Evolutionary conservation across 139 green algal genomes (phyloP), one percentile per base, ranked within the genome.

Genomic region (Axilococcus clingmanii): DNA sequence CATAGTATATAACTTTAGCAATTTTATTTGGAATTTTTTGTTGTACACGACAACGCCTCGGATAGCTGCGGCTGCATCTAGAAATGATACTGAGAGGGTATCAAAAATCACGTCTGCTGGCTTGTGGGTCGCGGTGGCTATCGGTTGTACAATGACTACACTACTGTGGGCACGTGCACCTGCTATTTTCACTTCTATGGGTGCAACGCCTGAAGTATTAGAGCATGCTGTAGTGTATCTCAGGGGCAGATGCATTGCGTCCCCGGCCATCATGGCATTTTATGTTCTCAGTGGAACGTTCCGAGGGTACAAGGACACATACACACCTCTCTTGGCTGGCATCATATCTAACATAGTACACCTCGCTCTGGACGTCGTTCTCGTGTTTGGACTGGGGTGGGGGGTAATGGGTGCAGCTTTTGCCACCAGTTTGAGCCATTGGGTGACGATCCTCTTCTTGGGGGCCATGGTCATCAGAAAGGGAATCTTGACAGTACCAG

Each of bases 351-450:
- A 77, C 48, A 3, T 67, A 7, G 52, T 66, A 54, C 79, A 82
- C 45, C 15, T 83, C n/a, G 41, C 27, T 5, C 42, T 66, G n/a
- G 42, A 68, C 23, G 4, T 63, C 4, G 5, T n/a, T 1, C 40
- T 67, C 4, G 52, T 86, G 28, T 81, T 82, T 40, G 61, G 55
- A 17, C 50, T 77, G 40, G 68, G 71, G 2, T 63, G 71, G 72
- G 80, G 80, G 8, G 59, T 86, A 25, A 40, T 45, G 15, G 80
- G 80, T 7, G 80, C 80, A 4, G 80, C 72, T 5, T 38, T 79
- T 29, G 81, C 80, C 3, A 88, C 80, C 16, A 69, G 78, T 8
- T 59, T 75, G 4, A 79, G 75, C 17, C 72, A 84, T 53, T 80
- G 69, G 37, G 44, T 63, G 17, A 65, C 62, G 4, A 55, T 62